These are phyloP conservation scores for Rhodosorus marinus DNA, from an alignment of 23 red algal genomes.

Conservation along the genomic window DNA sequence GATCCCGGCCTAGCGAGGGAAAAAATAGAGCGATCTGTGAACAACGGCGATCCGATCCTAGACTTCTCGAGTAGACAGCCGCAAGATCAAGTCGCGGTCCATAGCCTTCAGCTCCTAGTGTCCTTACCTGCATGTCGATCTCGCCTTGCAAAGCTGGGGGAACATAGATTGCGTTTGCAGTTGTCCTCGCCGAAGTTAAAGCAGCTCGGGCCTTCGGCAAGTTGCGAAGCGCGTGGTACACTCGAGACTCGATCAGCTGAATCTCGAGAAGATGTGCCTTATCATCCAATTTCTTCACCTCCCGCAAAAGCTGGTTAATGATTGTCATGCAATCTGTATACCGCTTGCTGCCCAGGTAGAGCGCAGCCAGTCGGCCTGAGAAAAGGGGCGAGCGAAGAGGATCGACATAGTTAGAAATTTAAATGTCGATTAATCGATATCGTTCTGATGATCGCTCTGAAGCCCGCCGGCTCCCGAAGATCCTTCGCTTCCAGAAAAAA, in stretches of 20 bases:
- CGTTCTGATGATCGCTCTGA: too few species aligned
- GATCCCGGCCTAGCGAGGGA: conserved; percentile 81
- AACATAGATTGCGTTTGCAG: conserved; percentile 95
- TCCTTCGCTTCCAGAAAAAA: too few species aligned
- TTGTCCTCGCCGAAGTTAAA: conserved; percentile 79
- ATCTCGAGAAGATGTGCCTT: conserved; percentile 90
- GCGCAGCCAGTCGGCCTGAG: conserved; percentile 41
- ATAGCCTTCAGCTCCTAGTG: too few species aligned
- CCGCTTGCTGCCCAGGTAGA: conserved; percentile 50
- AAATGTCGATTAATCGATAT: too few species aligned
- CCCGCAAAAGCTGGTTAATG: conserved; percentile 61
- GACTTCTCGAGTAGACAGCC: too few species aligned
- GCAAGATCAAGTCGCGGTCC: too few species aligned
- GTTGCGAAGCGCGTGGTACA: conserved; percentile 83
- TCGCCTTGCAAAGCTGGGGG: conserved; percentile 78
- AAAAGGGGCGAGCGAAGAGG: too few species aligned
- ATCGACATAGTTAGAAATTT: too few species aligned
- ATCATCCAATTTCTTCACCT: conserved; percentile 90
- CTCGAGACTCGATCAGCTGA: conserved; percentile 79
- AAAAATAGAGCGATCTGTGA: too few species aligned
- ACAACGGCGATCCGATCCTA: too few species aligned
- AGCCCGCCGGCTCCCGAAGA: too few species aligned
- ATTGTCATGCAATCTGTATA: conserved; percentile 58
- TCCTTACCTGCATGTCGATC: conserved; percentile 96
- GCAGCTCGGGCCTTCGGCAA: conserved; percentile 87